Conservation (phyloP, 2,329 filamentous ascomycete species). For the Cladosporium austrohemisphaericum region DNA sequence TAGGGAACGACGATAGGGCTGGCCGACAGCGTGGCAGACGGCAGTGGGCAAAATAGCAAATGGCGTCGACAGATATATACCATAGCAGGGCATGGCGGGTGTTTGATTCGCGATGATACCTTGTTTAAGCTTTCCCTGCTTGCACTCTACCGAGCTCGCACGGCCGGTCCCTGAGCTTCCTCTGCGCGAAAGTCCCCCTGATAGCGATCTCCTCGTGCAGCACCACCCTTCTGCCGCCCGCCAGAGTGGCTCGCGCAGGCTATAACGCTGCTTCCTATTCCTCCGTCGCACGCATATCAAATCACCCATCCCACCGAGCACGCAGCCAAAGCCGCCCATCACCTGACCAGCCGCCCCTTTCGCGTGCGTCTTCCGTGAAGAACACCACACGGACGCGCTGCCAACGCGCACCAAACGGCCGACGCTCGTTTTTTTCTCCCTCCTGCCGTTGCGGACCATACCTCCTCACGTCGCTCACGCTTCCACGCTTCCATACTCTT, state of each 20-base stretch:
- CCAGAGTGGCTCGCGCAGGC: slow-evolving; percentile 4
- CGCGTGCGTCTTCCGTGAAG: slow-evolving; percentile 12
- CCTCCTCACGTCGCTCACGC: slow-evolving; percentile 8
- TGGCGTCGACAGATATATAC: not conserved
- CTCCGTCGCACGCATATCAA: not conserved
- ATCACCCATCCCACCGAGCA: slow-evolving; percentile 3
- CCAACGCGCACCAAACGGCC: slow-evolving; percentile 13
- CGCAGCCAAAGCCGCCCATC: not conserved
- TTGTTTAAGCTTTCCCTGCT: too few species aligned
- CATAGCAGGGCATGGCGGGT: too few species aligned
- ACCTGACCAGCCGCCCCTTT: slow-evolving; percentile 14
- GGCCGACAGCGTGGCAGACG: not conserved
- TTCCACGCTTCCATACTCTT: not conserved
- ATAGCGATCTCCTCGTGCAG: not conserved
- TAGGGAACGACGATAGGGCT: not conserved
- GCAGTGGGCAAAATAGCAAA: not conserved
- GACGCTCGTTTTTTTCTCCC: slow-evolving; percentile 8
- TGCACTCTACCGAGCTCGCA: too few species aligned
- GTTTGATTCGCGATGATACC: too few species aligned
- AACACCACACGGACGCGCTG: slow-evolving; percentile 10
- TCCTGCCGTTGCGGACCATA: slow-evolving; percentile 3
- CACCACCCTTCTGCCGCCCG: slow-evolving; percentile 2
- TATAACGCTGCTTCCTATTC: slow-evolving; percentile 7
- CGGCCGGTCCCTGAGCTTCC: too few species aligned
- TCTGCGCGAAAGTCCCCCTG: slow-evolving; percentile 12